Conservation (phyloP, 163 green algal species). For the Scenedesmus sp. region DNA sequence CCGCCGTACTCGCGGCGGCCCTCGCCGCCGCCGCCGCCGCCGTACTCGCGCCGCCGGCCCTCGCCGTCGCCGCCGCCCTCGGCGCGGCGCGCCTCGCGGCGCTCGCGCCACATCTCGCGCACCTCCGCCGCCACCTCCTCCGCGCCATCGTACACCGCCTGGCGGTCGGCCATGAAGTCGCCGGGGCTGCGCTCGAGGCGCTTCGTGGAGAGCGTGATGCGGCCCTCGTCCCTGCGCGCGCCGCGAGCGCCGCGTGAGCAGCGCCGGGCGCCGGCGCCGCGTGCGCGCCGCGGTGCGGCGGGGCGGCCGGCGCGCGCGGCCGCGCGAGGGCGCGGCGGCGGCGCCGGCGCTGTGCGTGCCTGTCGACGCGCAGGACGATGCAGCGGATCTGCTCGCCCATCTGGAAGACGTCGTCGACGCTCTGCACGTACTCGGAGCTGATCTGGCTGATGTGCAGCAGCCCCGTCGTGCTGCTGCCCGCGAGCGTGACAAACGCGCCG, state of each 20-base stretch:
- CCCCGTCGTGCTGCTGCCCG: neutral
- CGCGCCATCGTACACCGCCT: slow-evolving; percentile 9
- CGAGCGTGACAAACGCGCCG: slow-evolving; percentile 18
- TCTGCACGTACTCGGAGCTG: slow-evolving; percentile 1
- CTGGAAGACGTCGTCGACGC: neutral
- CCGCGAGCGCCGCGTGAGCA: no score
- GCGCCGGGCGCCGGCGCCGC: no score
- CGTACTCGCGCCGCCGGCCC: neutral
- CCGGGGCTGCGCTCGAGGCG: slow-evolving; percentile 5
- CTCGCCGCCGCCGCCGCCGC: no score
- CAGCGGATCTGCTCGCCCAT: no score
- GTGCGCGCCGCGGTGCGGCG: no score
- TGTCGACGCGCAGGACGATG: no score
- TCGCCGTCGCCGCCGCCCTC: slow-evolving; percentile 10
- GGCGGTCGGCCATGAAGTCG: slow-evolving; percentile 9
- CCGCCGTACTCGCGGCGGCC: no score
- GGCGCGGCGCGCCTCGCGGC: neutral
- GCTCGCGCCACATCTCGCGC: neutral
- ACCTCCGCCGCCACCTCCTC: slow-evolving; percentile 6
- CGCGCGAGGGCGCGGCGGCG: no score
- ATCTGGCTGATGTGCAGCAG: slow-evolving; percentile 36
- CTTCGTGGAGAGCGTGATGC: slow-evolving; percentile 17
- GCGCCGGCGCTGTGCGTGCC: no score
- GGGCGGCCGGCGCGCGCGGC: no score
- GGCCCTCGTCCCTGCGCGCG: neutral